Base-by-base conservation (phyloP, 306 rosid genomes). In the Prunus armeniaca region DNA sequence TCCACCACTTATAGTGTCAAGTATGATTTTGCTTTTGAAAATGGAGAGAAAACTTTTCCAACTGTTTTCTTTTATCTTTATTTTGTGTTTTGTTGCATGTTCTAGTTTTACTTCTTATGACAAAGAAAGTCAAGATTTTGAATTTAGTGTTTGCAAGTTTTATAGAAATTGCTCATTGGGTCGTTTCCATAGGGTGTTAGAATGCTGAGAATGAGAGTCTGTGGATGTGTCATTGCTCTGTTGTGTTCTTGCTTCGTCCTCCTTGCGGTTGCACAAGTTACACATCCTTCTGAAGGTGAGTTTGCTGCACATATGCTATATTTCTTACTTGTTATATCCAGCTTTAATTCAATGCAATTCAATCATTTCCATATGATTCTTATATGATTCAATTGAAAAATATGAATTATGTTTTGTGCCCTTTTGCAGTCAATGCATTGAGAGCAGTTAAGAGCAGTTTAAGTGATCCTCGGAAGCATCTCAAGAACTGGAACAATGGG, bases 241-340 rank as follows among this genome's bases (percentile, higher is more conserved):
- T 82, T 61, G 71, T 72, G 70, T 76, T 89, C 81, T 60, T 75
- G 54, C 72, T 54, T 86, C 68, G 25, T 77, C 41, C 63, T 86
- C 55, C 75, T 77, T 54, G 82, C 84, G 15, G 77, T 55, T 18
- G 82, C 94, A 63, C 82, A 76, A 28, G 49, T 13, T 74, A 89
- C 90, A 61, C 78, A 89, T 78, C 93, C 95, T 81, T 86, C 93
- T 7, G 98, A 93, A 88, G 96, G 98, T 93, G 65, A 83, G 3
- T 56, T 19, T 12, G 28, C 18, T 32, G 10, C 45, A 15, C 1
- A 28, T 41, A 15, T 45, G 56, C 55, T 69, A 45, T 50, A 46
- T 70, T 75, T 7, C 9, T 43, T n/a, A 51, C 50, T 32, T 28
- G n/a, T 45, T 47, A 18, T 3, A 57, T 12, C 74, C 49, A 52